Base-by-base conservation (phyloP, 495 filamentous ascomycete genomes). In the Aspergillus kassunensis region DNA sequence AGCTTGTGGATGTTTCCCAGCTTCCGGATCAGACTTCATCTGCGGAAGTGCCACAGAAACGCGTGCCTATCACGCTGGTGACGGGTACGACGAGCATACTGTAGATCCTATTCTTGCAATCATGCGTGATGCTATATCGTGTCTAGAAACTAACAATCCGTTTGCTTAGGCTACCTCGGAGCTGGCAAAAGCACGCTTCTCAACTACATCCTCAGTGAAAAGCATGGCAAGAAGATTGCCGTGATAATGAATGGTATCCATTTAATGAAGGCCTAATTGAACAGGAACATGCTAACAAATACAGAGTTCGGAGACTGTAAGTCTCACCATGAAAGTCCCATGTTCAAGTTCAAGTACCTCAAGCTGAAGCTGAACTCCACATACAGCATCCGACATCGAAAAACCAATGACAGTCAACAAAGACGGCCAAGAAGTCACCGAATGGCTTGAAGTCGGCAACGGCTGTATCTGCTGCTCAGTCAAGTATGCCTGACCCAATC, bases 401-500 rank as follows among this genome's bases (percentile, higher is more conserved):
- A 96, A 95, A 64, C 87, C 89, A 35, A 74, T 97, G 51, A 96
- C 90, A 6, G 79, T 97, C 57, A 91, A 87, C 62, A 82, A 91
- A 65, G 86, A 83, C 56, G 90, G 88, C 44, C 82, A 91, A 55
- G 80, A 91, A 67, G 88, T 91, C 2, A 86, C 93, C 59, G 91
- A 96, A 71, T 97, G 92, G 92, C 82, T 97, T 41, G 89, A 95
- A 56, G 83, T 98, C 42, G 90, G 87, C 37, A 98, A 98, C 61
- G 93, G 93, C 52, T 98, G 93, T 73, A 91, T 98, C 59, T 98
- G 93, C 73, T 98, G 93, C 71, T 95, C 92, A 19, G 91, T 98
- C 59, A 98, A 95, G 89, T 92, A 79, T n/a, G 39, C 6, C 20
- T 13, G 20, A 42, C 8, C 18, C 6, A 21, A 1, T 7, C 21